Base-by-base conservation (phyloP, 2,329 filamentous ascomycete genomes). In the Sarocladium strictum region DNA sequence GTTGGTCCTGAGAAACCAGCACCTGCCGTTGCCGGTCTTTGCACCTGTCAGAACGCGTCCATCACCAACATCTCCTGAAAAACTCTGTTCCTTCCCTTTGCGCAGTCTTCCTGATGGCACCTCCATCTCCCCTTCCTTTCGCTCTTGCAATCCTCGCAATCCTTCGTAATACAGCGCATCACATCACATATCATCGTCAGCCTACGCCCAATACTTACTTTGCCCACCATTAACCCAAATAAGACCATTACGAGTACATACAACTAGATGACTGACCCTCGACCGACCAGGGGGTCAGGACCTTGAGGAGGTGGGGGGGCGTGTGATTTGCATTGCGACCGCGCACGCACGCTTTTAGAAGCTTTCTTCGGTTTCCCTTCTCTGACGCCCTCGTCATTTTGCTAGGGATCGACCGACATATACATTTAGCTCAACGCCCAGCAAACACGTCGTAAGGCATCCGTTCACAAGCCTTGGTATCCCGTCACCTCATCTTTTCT, bases 201-300 rank as follows among this genome's bases (percentile, higher is more conserved):
- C 27, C 19, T 33, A 4, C 26, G 10, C 45, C 10, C 43, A 11
- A 11, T 21, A 21, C 27, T 51, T 6, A 32, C 43, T 43, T 6
- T 51, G 47, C 47, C 29, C 47, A 51, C 47, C 47, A n/a, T 35
- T 33, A 6, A 23, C 27, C 21, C 9, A 51, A 35, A 51, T 51
- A 51, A 51, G 47, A 32, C 47, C 47, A 51, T 35, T 51, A 23
- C n/a, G 27, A 51, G 27, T n/a, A n/a, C n/a, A n/a, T n/a, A n/a
- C n/a, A n/a, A n/a, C n/a, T n/a, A n/a, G n/a, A n/a, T 23, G 17
- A 32, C 19, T 7, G 27, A 33, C 47, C 47, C 47, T 23, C 47
- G 27, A 51, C 35, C 23, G 47, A 51, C 47, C 26, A 23, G 47
- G 47, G 43, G 43, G 43, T 21, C 19, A 23, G 17, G 12, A 4